Conservation (phyloP, 495 filamentous ascomycete species). For the Tuber brumale region DNA sequence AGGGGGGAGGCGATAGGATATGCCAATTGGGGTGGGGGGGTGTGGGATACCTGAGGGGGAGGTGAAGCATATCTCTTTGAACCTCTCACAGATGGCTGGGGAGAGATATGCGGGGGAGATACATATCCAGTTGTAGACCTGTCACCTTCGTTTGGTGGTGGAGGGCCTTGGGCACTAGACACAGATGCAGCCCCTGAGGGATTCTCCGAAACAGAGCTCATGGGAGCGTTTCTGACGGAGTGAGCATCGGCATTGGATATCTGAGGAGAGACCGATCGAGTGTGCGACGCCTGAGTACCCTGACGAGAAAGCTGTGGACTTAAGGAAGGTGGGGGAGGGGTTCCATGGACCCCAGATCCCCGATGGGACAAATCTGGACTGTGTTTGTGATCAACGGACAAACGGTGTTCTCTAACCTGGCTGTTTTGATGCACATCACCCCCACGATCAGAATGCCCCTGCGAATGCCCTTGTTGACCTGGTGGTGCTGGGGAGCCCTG, state of each 20-base stretch:
- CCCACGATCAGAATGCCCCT: conserved; percentile 3
- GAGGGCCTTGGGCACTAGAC: conserved; percentile 1
- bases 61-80: neutral
- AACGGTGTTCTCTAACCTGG: neutral
- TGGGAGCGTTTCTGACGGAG: neutral
- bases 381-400: neutral
- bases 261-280: neutral
- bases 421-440: neutral
- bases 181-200: neutral
- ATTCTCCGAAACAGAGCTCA: neutral
- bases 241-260: neutral
- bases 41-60: neutral
- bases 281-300: neutral
- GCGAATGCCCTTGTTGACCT: conserved; percentile 5
- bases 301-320: neutral
- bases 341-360: neutral
- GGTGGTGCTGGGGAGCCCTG: neutral
- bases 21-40: neutral
- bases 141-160: neutral
- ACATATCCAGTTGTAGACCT: neutral
- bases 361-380: neutral
- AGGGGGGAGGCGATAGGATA: neutral
- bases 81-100: neutral
- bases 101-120: neutral
- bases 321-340: neutral